Conservation (phyloP, 129 eudicot species). For the Apium graveolens region DNA sequence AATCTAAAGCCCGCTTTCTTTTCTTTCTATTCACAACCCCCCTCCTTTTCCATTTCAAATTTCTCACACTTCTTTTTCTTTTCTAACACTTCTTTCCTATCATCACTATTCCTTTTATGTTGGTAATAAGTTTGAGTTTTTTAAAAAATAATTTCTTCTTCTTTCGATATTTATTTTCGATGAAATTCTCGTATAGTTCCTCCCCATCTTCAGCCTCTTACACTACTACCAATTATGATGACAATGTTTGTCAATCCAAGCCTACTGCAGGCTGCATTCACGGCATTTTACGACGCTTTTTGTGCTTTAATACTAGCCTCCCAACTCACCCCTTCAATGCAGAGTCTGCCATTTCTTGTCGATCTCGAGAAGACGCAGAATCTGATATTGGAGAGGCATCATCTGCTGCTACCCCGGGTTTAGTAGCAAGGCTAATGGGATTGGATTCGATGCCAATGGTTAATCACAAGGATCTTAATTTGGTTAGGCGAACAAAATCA, state of each 20-base stretch:
- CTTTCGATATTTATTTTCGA: slow-evolving; percentile 9
- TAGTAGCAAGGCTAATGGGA: slow-evolving; percentile 80
- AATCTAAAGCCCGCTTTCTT: slow-evolving; percentile 59
- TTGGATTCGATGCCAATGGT: slow-evolving; percentile 47
- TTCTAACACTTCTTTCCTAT: slow-evolving; percentile 23
- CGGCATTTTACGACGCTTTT: slow-evolving; percentile 46
- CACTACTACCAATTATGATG: slow-evolving; percentile 13
- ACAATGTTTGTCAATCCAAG: slow-evolving; percentile 5
- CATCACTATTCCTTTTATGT: slow-evolving; percentile 16
- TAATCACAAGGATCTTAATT: neutral
- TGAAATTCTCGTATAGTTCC: slow-evolving; percentile 35
- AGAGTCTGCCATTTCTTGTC: neutral
- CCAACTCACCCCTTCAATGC: slow-evolving; percentile 39
- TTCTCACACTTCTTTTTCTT: neutral
- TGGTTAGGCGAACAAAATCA: slow-evolving; percentile 25
- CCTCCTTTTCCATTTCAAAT: slow-evolving; percentile 4
- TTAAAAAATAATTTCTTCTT: neutral
- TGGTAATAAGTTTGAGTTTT: slow-evolving; percentile 11
- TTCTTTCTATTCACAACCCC: slow-evolving; percentile 11
- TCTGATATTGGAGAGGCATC: slow-evolving; percentile 1
- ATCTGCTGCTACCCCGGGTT: slow-evolving; percentile 31
- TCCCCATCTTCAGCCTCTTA: slow-evolving; percentile 47
- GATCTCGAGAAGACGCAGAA: slow-evolving; percentile 7
- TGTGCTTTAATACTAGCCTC: slow-evolving; percentile 33
- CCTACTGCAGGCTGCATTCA: slow-evolving; percentile 36